Conservation (phyloP, 805 yeast genomes). For the Saccharomycopsis fermentans region DNA sequence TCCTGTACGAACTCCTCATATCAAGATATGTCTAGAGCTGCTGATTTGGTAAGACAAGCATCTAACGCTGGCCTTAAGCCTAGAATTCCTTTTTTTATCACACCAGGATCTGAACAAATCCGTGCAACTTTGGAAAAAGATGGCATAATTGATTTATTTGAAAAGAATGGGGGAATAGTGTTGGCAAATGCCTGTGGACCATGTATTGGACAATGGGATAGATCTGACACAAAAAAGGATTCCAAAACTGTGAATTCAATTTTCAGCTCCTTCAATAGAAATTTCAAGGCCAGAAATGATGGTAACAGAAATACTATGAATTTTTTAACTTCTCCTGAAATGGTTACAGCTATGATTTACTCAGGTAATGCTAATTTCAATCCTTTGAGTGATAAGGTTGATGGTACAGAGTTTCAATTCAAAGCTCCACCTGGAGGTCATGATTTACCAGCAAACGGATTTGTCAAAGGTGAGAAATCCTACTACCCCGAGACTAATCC, state of each 20-base stretch:
- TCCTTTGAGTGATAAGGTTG: conserved; percentile 80
- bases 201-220: conserved; percentile 99
- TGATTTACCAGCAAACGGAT: conserved; percentile 76
- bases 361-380: conserved; percentile 89
- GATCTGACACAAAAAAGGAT: conserved; percentile 81
- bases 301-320: conserved; percentile 97
- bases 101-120: conserved; percentile 98
- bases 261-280: conserved; percentile 95
- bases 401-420: conserved; percentile 71
- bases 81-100: conserved; percentile 83
- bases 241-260: conserved; percentile 73
- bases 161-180: conserved; percentile 87
- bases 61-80: conserved; percentile 84
- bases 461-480: conserved; percentile 60
- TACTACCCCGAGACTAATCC: conserved; percentile 71
- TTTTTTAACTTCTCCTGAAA: conserved; percentile 96
- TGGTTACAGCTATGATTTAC: conserved; percentile 94
- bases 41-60: conserved; percentile 85
- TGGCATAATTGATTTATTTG: conserved; percentile 81
- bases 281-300: conserved; percentile 95
- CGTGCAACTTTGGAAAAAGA: conserved; percentile 97
- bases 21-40: conserved; percentile 97
- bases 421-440: conserved; percentile 67
- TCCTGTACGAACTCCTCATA: conserved; percentile 98
- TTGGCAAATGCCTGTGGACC: conserved; percentile 99